A percentile compares a stretch with the other conserved stretches of the same genome.
These are phyloP conservation scores for Nectriaceae sp. DNA, from an alignment of 2,329 filamentous ascomycete genomes.

Conservation along the genomic window DNA sequence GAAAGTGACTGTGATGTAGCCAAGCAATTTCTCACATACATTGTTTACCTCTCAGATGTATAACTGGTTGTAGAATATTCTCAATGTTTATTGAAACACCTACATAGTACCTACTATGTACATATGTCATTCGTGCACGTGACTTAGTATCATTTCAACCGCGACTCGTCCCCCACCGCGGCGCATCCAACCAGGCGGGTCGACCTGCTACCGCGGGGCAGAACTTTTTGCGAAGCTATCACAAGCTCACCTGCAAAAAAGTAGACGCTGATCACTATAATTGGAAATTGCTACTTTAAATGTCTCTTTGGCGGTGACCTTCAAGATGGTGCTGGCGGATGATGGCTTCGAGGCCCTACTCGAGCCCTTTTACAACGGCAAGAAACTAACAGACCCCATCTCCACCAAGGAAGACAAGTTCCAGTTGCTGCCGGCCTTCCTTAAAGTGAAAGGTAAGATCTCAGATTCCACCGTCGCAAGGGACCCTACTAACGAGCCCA, in stretches of 20 bases:
- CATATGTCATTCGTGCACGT: conserved; percentile 14
- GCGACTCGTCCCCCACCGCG: conserved; percentile 31
- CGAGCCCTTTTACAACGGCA: conserved; percentile 69
- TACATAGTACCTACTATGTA: too few species aligned
- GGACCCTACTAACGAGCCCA: conserved; percentile 30
- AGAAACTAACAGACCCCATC: conserved; percentile 66
- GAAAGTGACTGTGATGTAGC: neutral
- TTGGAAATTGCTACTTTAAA: conserved; percentile 23
- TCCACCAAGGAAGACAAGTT: conserved; percentile 83
- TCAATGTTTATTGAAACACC: too few species aligned
- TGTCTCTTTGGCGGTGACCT: conserved; percentile 35
- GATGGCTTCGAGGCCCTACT: conserved; percentile 67
- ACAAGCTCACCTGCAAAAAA: conserved; percentile 25
- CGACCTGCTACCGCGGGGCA: conserved; percentile 32
- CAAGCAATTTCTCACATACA: neutral
- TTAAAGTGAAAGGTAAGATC: conserved; percentile 82
- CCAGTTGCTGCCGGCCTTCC: conserved; percentile 93
- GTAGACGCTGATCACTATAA: conserved; percentile 17
- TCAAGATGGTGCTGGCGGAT: conserved; percentile 55
- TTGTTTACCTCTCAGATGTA: conserved; percentile 3
- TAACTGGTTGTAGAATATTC: too few species aligned
- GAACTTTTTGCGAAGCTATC: conserved; percentile 36
- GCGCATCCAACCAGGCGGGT: conserved; percentile 24
- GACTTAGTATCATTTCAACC: conserved; percentile 16
- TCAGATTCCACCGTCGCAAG: conserved; percentile 1